A percentile compares a stretch with the other conserved stretches of the same genome.
phyloP scores from a whole-genome alignment of 2,329 filamentous ascomycete genomes.

The Pseudocercospora fuligena region DNA sequence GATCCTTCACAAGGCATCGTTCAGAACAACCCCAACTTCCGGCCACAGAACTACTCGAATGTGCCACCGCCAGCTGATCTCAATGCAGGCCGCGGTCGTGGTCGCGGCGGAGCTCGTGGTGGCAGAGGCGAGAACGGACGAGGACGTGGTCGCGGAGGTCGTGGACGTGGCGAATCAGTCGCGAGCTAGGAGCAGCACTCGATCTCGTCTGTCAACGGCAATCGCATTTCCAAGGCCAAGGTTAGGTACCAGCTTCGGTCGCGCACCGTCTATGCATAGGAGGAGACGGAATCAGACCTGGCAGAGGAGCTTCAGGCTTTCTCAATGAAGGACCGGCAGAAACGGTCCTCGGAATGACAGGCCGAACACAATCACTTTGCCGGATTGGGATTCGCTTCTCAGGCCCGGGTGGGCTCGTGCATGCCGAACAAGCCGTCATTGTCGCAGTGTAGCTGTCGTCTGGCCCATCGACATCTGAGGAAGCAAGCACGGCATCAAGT shows the following conservation, averaged over 20 bases:
- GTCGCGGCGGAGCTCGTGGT: conserved; percentile 29
- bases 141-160: conserved; percentile 2
- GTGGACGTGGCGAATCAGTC: conserved; percentile 1
- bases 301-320: background rate
- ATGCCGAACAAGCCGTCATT: background rate
- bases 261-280: background rate
- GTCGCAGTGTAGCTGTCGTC: background rate
- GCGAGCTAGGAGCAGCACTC: conserved; percentile 8
- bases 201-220: background rate
- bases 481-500: background rate
- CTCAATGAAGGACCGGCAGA: background rate
- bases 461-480: background rate
- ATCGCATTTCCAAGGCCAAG: background rate
- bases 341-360: background rate
- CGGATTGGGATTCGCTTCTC: background rate
- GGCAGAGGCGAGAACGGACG: conserved; percentile 22
- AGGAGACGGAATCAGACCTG: background rate
- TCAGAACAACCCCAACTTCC: conserved; percentile 61
- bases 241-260: background rate
- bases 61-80: conserved; percentile 65
- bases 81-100: conserved; percentile 45
- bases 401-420: background rate
- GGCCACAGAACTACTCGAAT: conserved; percentile 57
- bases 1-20: conserved; percentile 60
- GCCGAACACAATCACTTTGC: background rate